Percentiles rank a stretch among this genome's conserved stretches.
Evolutionary conservation across 129 eudicot genomes (phyloP).

Genomic region (Tagetes erecta): DNA sequence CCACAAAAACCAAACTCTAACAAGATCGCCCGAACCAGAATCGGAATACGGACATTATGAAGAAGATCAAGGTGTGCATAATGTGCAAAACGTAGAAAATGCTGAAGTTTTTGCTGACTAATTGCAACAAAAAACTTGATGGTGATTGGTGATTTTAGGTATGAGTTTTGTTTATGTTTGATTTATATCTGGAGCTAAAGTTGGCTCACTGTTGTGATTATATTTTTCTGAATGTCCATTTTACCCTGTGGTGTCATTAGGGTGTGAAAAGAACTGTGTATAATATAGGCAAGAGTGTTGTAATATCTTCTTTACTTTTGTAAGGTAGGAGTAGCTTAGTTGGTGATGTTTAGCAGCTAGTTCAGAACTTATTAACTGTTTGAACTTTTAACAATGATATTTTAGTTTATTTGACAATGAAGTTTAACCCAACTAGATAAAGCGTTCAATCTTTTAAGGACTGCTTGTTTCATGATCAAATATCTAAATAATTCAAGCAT

Average conservation of each 20-base stretch:
- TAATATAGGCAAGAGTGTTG: conserved; percentile 16
- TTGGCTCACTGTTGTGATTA: conserved; percentile 19
- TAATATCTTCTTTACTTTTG: conserved; percentile 29
- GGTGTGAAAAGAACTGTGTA: conserved; percentile 35
- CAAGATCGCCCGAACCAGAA: conserved; percentile 25
- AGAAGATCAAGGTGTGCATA: conserved; percentile 37
- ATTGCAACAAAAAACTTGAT: conserved; percentile 25
- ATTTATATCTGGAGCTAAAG: conserved; percentile 26
- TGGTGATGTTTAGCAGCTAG: not conserved
- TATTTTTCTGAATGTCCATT: conserved; percentile 31
- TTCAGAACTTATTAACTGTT: not conserved
- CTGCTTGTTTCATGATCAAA: too few species aligned
- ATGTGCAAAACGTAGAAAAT: conserved; percentile 22
- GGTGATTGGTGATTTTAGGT: conserved; percentile 8
- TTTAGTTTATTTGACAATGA: conserved; percentile 1
- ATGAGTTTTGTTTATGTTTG: conserved; percentile 21
- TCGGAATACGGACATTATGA: conserved; percentile 28
- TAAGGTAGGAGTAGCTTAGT: conserved; percentile 12
- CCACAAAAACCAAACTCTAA: conserved; percentile 16
- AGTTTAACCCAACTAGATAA: not conserved
- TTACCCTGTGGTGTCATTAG: conserved; percentile 31
- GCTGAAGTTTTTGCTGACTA: conserved; percentile 50
- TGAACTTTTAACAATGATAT: not conserved
- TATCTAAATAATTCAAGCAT: too few species aligned
- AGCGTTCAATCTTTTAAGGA: not conserved